phyloP scores from a whole-genome alignment of 768 basidiomycete species.

The Hygrophoropsis aurantiaca region DNA sequence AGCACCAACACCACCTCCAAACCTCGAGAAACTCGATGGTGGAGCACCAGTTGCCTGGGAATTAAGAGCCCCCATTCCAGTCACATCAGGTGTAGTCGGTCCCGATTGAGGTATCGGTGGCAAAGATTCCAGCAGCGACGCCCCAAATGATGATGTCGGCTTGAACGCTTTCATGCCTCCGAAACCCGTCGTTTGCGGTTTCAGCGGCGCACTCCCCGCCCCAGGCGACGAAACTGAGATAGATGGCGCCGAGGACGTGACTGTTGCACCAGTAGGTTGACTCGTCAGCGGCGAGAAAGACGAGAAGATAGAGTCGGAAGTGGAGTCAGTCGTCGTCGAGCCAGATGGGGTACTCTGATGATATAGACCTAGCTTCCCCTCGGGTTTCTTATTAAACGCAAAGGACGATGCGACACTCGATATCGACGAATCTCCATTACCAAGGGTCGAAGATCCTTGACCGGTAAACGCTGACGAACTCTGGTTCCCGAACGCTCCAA shows the following conservation, averaged over 20 bases:
- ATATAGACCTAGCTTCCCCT: conserved; percentile 24
- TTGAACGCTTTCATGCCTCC: conserved; percentile 79
- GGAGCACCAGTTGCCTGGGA: conserved; percentile 32
- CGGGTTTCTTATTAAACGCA: conserved; percentile 38
- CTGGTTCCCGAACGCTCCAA: conserved; percentile 35
- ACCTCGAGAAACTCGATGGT: conserved; percentile 5
- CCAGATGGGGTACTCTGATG: conserved; percentile 38
- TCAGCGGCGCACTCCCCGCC: conserved; percentile 29
- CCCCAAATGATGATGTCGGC: conserved; percentile 78
- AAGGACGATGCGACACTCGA: conserved; percentile 77
- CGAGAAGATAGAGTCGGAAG: conserved; percentile 46
- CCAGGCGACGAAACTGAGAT: conserved; percentile 23
- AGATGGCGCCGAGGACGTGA: conserved; percentile 31
- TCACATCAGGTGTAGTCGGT: conserved; percentile 44
- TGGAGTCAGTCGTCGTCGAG: conserved; percentile 44
- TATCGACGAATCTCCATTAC: conserved; percentile 53
- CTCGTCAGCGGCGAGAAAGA: conserved; percentile 40
- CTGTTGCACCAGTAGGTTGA: conserved; percentile 50
- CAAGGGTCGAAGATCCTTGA: too few relatives aligned
- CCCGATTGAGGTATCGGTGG: conserved; percentile 70
- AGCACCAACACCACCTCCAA: too few relatives aligned
- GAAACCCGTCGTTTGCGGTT: conserved; percentile 49
- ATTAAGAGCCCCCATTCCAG: conserved; percentile 27
- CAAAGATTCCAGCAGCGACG: conserved; percentile 67
- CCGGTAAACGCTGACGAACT: conserved; percentile 13